These are phyloP conservation scores for Backusella parvicylindrica DNA, from an alignment of 192 early-diverging fungal genomes.

Conservation along the genomic window DNA sequence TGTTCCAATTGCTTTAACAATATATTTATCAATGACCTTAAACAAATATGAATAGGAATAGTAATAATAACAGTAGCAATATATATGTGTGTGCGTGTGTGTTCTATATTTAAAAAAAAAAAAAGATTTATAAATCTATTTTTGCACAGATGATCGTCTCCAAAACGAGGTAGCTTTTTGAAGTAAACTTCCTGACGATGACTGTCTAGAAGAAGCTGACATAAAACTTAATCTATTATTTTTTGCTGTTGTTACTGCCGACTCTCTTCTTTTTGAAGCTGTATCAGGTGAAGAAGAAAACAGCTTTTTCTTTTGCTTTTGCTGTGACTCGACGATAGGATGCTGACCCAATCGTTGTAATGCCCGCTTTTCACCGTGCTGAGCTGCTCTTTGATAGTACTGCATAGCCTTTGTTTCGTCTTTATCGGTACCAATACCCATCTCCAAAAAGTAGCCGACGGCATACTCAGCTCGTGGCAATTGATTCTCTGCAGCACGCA, in stretches of 20 bases:
- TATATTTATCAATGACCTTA: neutral
- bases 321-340: neutral
- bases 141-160: neutral
- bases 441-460: slow-evolving; percentile 57
- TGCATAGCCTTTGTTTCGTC: slow-evolving; percentile 49
- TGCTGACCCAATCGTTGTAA: slow-evolving; percentile 31
- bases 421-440: slow-evolving; percentile 50
- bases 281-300: neutral
- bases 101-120: neutral
- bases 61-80: no score
- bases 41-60: neutral
- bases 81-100: neutral
- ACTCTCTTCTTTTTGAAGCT: neutral
- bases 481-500: slow-evolving; percentile 45
- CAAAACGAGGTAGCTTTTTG: neutral
- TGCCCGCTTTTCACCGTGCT: slow-evolving; percentile 53
- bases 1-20: no score
- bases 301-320: neutral
- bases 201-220: neutral
- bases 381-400: slow-evolving; percentile 64
- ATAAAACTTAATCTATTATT: neutral
- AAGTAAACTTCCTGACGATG: neutral
- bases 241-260: neutral
- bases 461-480: slow-evolving; percentile 57
- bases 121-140: no score